Base-by-base conservation (phyloP, 371 early-diverging fungal genomes). In the Mucor plumbeus region DNA sequence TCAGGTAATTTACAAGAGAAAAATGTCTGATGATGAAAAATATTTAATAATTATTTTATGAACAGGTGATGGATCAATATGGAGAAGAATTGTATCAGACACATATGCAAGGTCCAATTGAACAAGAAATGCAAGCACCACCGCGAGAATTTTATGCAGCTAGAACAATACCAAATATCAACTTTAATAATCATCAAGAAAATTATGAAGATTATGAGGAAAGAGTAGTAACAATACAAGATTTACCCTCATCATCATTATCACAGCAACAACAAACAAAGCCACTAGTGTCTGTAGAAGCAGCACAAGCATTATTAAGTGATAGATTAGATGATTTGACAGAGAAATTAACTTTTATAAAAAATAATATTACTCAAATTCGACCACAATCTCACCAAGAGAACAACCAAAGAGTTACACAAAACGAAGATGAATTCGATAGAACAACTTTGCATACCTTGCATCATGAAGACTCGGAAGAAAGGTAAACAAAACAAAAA, bases 281-380 rank as follows among this genome's bases (percentile, higher is more conserved):
- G n/a, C 64, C 70, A 39, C 50, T 40, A 35, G 59, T 40, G 10
- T 36, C 71, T 17, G 60, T 67, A 4, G 63, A 61, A 14, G 71
- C 75, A 39, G 69, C 77, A 11, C 77, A 81, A 38, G 38, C 61
- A 10, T 47, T 77, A 31, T 40, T 81, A 35, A 72, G 61, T 43
- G 73, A 77, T 26, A 59, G 58, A 58, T 43, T 82, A 41, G 74
- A 74, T n/a, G 76, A 78, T 53, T 56, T 79, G 54, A 79, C 76
- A 1, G 80, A 82, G 21, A 77, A 79, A 50, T 55, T 82, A 10
- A 33, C 57, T 5, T 79, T 64, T 43, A 79, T 82, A 21, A 73
- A 77, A 68, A 58, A 74, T 14, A 79, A 75, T 41, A 78, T 79
- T 10, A 76, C 74, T 63, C 59, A 76, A 11, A 70, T 71, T 41